Conservation (phyloP, 2,329 filamentous ascomycete species). For the Fusarium siculi region DNA sequence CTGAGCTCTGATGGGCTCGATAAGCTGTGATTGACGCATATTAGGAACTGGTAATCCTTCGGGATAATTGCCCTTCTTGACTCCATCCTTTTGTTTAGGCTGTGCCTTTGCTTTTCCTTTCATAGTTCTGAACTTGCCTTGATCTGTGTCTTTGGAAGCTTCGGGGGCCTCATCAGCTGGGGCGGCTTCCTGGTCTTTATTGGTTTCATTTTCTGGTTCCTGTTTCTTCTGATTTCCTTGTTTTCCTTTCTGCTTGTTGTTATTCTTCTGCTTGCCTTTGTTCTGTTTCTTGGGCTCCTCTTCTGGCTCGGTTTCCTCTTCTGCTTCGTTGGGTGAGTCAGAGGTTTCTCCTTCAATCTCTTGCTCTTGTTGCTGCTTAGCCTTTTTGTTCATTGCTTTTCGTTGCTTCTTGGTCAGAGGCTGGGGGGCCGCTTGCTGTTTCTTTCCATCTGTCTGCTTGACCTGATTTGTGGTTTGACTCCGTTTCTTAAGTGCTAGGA, state of each 20-base stretch:
- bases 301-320: constrained; percentile 19
- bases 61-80: constrained; percentile 42
- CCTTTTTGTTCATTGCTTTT: constrained; percentile 21
- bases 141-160: constrained; percentile 21
- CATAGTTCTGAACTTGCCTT: constrained; percentile 31
- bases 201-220: constrained; percentile 22
- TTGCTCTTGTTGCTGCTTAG: constrained; percentile 13
- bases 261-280: constrained; percentile 24
- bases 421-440: constrained; percentile 27
- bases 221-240: constrained; percentile 24
- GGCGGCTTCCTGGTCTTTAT: constrained; percentile 15
- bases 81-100: constrained; percentile 26
- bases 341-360: constrained; percentile 27
- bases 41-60: constrained; percentile 46
- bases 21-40: constrained; percentile 55
- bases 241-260: constrained; percentile 19
- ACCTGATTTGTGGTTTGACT: constrained; percentile 28
- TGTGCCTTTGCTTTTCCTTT: constrained; percentile 23
- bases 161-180: constrained; percentile 11
- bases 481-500: constrained; percentile 19
- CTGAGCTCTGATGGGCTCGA: constrained; percentile 60
- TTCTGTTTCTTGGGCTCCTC: constrained; percentile 14
- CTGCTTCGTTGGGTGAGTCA: constrained; percentile 26
- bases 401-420: constrained; percentile 28
- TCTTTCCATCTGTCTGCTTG: constrained; percentile 27